Evolutionary conservation across 1,139 yeast species (phyloP).

Genomic region (Pneumocystis sp.): DNA sequence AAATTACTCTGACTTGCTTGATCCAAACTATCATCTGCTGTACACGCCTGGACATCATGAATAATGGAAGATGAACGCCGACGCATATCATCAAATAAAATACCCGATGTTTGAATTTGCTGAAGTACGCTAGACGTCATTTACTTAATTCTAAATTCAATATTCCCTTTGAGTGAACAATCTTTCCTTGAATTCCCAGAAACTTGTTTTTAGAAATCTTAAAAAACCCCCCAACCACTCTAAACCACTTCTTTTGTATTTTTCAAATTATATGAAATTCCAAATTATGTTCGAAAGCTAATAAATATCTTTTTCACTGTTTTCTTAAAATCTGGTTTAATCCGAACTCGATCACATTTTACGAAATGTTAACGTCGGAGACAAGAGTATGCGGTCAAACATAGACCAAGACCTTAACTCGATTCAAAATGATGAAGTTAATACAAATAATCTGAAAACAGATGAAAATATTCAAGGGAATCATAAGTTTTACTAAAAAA

Average conservation of each 20-base stretch:
- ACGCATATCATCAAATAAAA: neutral
- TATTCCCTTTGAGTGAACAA: neutral
- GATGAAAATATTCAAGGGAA: neutral
- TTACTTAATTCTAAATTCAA: neutral
- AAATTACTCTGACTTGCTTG: slow-evolving; percentile 78
- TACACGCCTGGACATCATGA: slow-evolving; percentile 77
- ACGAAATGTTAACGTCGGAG: neutral
- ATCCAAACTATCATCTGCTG: slow-evolving; percentile 81
- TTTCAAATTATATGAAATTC: neutral
- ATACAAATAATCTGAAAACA: too few species aligned
- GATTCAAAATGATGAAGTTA: too few species aligned
- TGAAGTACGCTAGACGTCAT: neutral
- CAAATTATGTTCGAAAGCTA: neutral
- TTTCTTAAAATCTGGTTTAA: neutral
- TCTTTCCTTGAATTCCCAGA: slow-evolving; percentile 1
- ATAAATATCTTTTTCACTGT: neutral
- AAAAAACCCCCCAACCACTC: neutral
- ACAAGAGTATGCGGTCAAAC: neutral
- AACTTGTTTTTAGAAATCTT: slow-evolving; percentile 6
- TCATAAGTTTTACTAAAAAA: too few species aligned
- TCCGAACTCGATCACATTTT: neutral
- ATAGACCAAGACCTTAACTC: neutral
- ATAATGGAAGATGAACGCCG: slow-evolving; percentile 34
- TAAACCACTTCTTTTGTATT: neutral
- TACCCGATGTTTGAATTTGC: neutral